Conservation (phyloP, 1,139 yeast species). For the Zygosaccharomyces sapae region DNA sequence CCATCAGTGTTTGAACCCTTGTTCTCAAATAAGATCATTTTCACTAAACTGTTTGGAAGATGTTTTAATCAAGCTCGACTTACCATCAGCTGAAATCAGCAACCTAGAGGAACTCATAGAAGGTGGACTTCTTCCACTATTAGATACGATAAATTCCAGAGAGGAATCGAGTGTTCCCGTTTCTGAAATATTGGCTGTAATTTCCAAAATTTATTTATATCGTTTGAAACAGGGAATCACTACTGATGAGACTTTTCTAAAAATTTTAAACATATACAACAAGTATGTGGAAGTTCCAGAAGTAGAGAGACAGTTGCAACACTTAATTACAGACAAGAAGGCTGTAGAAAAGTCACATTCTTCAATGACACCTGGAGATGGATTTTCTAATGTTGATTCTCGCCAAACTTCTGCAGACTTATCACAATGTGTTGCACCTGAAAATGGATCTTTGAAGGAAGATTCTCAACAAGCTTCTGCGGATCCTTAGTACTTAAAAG, state of each 20-base stretch:
- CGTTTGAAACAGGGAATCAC: conserved; percentile 44
- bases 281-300: conserved; percentile 43
- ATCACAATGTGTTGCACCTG: conserved; percentile 51
- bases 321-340: conserved; percentile 38
- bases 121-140: conserved; percentile 68
- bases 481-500: too few species aligned
- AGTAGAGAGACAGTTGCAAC: conserved; percentile 40
- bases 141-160: conserved; percentile 38
- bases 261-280: conserved; percentile 47
- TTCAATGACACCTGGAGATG: not conserved
- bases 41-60: conserved; percentile 57
- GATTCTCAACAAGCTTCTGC: not conserved
- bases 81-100: conserved; percentile 34
- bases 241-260: conserved; percentile 44
- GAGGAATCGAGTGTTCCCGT: conserved; percentile 10
- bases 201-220: conserved; percentile 70
- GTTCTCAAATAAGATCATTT: conserved; percentile 65
- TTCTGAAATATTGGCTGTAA: conserved; percentile 39
- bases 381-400: not conserved
- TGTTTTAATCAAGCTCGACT: conserved; percentile 39
- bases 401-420: not conserved
- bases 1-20: conserved; percentile 85
- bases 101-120: conserved; percentile 60
- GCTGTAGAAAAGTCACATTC: conserved; percentile 24
- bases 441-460: conserved; percentile 73